A percentile compares a stretch with the other conserved stretches of the same genome.
Conservation (phyloP, 768 basidiomycete genomes). For the Cystofilobasidium macerans region DNA sequence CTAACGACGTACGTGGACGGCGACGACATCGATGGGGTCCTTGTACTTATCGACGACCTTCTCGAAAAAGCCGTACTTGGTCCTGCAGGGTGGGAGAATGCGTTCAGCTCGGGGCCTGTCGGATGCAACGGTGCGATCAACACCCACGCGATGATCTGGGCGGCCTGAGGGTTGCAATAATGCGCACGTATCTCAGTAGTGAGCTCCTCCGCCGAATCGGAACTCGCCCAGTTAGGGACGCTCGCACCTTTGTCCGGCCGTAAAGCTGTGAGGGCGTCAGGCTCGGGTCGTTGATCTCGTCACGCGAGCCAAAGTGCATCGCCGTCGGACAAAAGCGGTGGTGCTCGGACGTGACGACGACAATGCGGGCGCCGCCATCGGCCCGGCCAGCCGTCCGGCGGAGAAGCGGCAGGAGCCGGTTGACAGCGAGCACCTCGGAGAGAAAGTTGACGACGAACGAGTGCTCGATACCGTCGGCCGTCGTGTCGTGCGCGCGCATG, state of each 20-base stretch:
- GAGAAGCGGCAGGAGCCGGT: constrained; percentile 41
- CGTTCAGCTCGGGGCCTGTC: too few relatives aligned
- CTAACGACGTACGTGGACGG: too few relatives aligned
- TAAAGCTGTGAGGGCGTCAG: constrained; percentile 22
- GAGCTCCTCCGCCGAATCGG: too few relatives aligned
- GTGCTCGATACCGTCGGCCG: constrained; percentile 30
- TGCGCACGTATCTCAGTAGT: too few relatives aligned
- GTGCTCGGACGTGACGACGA: constrained; percentile 41
- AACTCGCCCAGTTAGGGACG: too few relatives aligned
- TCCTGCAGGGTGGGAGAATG: too few relatives aligned
- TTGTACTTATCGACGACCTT: too few relatives aligned
- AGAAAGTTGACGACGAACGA: constrained; percentile 36
- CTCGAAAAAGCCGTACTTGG: too few relatives aligned
- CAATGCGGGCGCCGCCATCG: constrained; percentile 38
- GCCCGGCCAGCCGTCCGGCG: constrained; percentile 36
- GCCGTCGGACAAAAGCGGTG: constrained; percentile 24
- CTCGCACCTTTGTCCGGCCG: constrained; percentile 26
- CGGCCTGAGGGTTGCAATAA: too few relatives aligned
- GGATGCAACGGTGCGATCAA: too few relatives aligned
- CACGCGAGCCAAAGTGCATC: constrained; percentile 37
- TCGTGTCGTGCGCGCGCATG: constrained; percentile 27
- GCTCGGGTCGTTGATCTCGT: constrained; percentile 39
- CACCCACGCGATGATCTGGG: too few relatives aligned
- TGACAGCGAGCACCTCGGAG: constrained; percentile 42
- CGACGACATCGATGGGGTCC: too few relatives aligned